phyloP scores from a whole-genome alignment of 345 rosid species.

The Murraya koenigii region DNA sequence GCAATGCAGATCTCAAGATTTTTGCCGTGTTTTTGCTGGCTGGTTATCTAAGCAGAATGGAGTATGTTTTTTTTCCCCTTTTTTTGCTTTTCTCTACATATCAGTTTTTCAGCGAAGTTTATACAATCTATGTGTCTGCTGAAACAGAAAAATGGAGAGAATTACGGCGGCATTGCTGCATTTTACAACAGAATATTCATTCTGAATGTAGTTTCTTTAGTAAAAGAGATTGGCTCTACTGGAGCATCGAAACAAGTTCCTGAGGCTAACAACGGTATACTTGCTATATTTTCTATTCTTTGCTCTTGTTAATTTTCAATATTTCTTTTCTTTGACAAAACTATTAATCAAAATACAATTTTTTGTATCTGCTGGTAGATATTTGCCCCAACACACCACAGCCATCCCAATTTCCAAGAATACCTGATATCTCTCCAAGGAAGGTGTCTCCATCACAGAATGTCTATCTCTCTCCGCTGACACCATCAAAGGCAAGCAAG shows the following conservation, averaged over 20 bases:
- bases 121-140: constrained; percentile 16
- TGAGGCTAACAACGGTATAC: constrained; percentile 57
- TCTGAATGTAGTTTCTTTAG: constrained; percentile 68
- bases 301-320: background rate
- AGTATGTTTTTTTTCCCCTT: constrained; percentile 30
- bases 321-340: background rate
- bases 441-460: constrained; percentile 81
- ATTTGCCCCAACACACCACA: constrained; percentile 76
- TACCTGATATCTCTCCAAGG: constrained; percentile 94
- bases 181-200: constrained; percentile 84
- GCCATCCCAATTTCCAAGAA: constrained; percentile 67
- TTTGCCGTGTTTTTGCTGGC: constrained; percentile 68
- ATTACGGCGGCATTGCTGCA: constrained; percentile 68
- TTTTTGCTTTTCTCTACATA: background rate
- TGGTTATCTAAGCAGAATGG: constrained; percentile 48
- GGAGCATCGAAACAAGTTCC: constrained; percentile 41
- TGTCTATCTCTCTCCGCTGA: constrained; percentile 83
- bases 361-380: constrained; percentile 36
- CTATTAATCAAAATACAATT: background rate
- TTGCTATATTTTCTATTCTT: background rate
- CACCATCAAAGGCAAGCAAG: constrained; percentile 71
- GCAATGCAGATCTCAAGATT: constrained; percentile 82
- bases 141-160: constrained; percentile 74
- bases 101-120: constrained; percentile 15
- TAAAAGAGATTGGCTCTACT: constrained; percentile 69